Evolutionary conservation across 1,284 basidiomycete genomes (phyloP), one percentile per base, ranked within the genome.

Genomic region (Lignosus rhinocerotis): DNA sequence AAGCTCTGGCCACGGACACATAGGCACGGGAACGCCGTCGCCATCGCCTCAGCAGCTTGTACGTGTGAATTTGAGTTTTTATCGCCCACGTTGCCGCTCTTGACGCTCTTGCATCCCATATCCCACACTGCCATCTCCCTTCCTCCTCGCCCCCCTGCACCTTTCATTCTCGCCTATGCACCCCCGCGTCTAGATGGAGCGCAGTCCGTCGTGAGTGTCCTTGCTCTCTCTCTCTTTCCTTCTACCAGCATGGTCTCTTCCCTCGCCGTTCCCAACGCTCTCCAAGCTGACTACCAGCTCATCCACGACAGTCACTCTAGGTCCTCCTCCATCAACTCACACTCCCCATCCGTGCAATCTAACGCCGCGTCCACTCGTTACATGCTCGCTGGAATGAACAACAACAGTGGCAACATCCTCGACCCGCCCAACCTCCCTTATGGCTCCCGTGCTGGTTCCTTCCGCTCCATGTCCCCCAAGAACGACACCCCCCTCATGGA

Each of bases 301-400:
- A 19, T 42, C 56, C 36, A 47, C 59, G 60, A 47, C 61, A 71
- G 69, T 47, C 72, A 72, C 61, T 70, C 67, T 50, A 70, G 75
- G 41, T 67, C 70, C 3, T 74, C 75, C 44, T 78, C 77, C n/a
- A 43, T 75, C 59, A 64, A 68, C 61, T 75, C 74, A 11, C 66
- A 67, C 53, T 69, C 75, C 17, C 69, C 71, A 33, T 78, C 76
- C 51, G 69, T 72, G 31, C 61, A 72, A 56, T 77, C 78, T 30
- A 72, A 72, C 51, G 67, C 70, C 4, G 66, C 72, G 38, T 74
- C 74, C 43, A 74, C 76, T 45, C 70, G 72, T 48, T 72, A 74
- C 58, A 76, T 78, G 67, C 72, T 76, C 45, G 61, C 72, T 34
- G 70, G 68, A 61, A 70, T 71, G 73, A 67, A 65, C 64, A 63